Evolutionary conservation across 805 yeast species (phyloP), one percentile per base, ranked within the genome.

Genomic region (Candida multigemmis): DNA sequence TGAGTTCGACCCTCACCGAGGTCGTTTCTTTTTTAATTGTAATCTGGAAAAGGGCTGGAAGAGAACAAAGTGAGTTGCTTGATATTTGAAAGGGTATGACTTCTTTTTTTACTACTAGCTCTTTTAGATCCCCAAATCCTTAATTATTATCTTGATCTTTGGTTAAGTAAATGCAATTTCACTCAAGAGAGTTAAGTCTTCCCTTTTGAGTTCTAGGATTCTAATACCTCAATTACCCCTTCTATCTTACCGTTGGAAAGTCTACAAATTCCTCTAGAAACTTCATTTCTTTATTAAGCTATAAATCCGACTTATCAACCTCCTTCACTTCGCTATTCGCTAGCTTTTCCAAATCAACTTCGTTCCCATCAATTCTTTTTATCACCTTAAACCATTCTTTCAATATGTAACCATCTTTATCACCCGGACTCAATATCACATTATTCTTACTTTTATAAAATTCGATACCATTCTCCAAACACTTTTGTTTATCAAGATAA

Each of bases 401-500:
- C 0, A 63, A 47, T 3, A 83, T 52, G 2, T 51, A 24, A 0
- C 93, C 93, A 6, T 62, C 37, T 3, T 50, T 52, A 43, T 73
- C 64, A 2, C 93, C 89, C 5, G 69, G 56, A 3, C 80, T 65
- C 27, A 87, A 50, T 14, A 82, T 71, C 6, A 86, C 97, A 7
- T 80, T 74, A 44, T 91, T 91, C 10, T 66, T 55, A 25, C 93
- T 77, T 41, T 56, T 63, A 53, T 60, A 79, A 29, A 91, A 70
- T 32, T 41, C 39, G 12, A 77, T 54, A 3, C 66, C 60, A 16
- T 45, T 41, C 1, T 44, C 36, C 18, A 71, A 36, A 15, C 81
- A 60, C 35, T 62, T 62, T 3, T 47, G 57, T 3, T 68, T 54
- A 41, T 86, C 74, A 3, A 89, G 44, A 41, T 68, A 80, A 3